Evolutionary conservation across 2,329 filamentous ascomycete genomes (phyloP).

Genomic region (Colletotrichum chrysophilum): DNA sequence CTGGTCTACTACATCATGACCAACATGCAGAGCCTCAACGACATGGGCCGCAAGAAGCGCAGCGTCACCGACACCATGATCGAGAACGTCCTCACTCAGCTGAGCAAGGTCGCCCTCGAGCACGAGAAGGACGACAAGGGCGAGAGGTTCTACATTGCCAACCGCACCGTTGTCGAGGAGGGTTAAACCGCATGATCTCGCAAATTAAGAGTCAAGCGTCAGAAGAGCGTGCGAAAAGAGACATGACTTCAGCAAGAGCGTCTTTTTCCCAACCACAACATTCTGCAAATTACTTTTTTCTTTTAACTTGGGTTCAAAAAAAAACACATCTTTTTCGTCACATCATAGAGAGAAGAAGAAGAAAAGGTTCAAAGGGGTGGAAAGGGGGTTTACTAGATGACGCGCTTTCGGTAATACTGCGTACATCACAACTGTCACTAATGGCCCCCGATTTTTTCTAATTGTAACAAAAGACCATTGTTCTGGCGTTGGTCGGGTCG

Average conservation of each 20-base stretch:
- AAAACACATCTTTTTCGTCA: background rate
- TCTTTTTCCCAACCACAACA: background rate
- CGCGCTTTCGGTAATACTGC: background rate
- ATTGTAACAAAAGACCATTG: slow-evolving; percentile 12
- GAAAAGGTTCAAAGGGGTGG: background rate
- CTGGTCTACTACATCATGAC: slow-evolving; percentile 70
- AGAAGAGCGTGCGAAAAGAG: background rate
- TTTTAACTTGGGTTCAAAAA: background rate
- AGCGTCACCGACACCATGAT: slow-evolving; percentile 31
- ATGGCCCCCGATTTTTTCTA: background rate
- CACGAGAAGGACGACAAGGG: slow-evolving; percentile 56
- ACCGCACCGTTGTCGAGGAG: slow-evolving; percentile 23
- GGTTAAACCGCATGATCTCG: slow-evolving; percentile 1
- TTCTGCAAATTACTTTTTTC: background rate
- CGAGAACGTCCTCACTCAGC: slow-evolving; percentile 53
- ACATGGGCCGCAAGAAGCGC: slow-evolving; percentile 68
- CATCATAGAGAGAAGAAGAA: background rate
- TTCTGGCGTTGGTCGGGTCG: slow-evolving; percentile 9
- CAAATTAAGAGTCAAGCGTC: background rate
- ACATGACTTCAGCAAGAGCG: background rate
- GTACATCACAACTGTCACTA: background rate
- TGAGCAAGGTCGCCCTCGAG: slow-evolving; percentile 68
- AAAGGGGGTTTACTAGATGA: background rate
- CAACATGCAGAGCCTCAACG: slow-evolving; percentile 61
- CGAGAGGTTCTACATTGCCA: slow-evolving; percentile 22